These are phyloP conservation scores for Penicillium chermesinum DNA, from an alignment of 495 filamentous ascomycete genomes.

Conservation along the genomic window DNA sequence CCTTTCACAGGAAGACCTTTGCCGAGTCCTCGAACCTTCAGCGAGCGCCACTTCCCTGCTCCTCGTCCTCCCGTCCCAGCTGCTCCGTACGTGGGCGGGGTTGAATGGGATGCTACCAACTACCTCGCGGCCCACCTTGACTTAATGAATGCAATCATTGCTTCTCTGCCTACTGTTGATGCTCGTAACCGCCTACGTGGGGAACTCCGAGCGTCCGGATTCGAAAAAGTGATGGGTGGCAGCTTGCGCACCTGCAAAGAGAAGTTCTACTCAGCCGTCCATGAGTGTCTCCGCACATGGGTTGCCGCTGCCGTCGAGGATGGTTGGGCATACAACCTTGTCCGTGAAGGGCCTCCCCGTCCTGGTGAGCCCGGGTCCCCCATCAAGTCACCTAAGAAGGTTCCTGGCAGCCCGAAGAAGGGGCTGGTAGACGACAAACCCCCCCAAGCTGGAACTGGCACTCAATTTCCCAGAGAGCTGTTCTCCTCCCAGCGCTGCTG, in stretches of 20 bases:
- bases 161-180: conserved; percentile 65
- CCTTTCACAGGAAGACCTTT: conserved; percentile 18
- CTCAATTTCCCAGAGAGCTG: conserved; percentile 29
- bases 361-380: conserved; percentile 34
- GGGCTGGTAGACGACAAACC: conserved; percentile 36
- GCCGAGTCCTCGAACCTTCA: conserved; percentile 14
- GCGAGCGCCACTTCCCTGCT: conserved; percentile 71
- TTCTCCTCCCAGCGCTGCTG: conserved; percentile 11
- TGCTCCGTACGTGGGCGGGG: conserved; percentile 93
- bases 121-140: conserved; percentile 91
- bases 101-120: conserved; percentile 98
- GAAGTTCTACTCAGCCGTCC: conserved; percentile 89
- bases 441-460: conserved; percentile 37
- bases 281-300: conserved; percentile 86
- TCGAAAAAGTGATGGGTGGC: conserved; percentile 83
- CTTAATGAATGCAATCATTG: conserved; percentile 83
- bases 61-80: conserved; percentile 87
- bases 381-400: conserved; percentile 39
- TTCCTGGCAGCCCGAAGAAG: conserved; percentile 35
- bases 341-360: conserved; percentile 64
- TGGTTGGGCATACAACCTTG: conserved; percentile 73
- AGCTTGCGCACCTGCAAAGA: conserved; percentile 90
- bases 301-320: conserved; percentile 81
- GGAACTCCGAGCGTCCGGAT: conserved; percentile 77
- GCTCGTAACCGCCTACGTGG: conserved; percentile 75